These are phyloP conservation scores for Desmodesmus armatus DNA, from an alignment of 139 green algal genomes.

Conservation along the genomic window DNA sequence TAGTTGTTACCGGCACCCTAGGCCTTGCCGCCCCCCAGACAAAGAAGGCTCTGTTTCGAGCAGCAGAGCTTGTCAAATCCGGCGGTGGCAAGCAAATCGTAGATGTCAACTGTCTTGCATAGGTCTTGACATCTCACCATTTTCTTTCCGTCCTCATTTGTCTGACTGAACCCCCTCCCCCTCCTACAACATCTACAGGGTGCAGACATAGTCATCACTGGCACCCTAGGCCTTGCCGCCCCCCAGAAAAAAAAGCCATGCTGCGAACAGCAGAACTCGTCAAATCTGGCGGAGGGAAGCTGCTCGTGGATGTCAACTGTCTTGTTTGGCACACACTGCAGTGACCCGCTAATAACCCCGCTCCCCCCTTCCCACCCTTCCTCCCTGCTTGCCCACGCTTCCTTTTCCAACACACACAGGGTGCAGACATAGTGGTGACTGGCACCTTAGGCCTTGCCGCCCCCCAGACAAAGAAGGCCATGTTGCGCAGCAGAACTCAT, in stretches of 20 bases:
- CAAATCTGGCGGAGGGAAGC: conserved; percentile 24
- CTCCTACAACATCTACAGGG: too few species aligned
- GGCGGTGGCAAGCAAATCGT: conserved; percentile 69
- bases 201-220: conserved; percentile 78
- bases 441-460: conserved; percentile 88
- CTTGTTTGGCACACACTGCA: too few species aligned
- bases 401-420: too few species aligned
- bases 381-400: too few species aligned
- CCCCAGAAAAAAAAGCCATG: conserved; percentile 71
- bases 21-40: conserved; percentile 80
- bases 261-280: conserved; percentile 62
- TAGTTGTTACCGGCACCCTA: conserved; percentile 88
- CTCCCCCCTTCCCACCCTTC: too few species aligned
- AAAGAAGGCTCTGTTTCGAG: conserved; percentile 63
- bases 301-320: conserved; percentile 95
- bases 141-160: too few species aligned
- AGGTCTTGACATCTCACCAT: too few species aligned
- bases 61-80: conserved; percentile 57
- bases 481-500: conserved; percentile 69
- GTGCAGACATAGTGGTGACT: conserved; percentile 76
- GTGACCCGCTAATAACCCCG: too few species aligned
- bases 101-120: conserved; percentile 96
- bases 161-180: too few species aligned
- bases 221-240: conserved; percentile 86
- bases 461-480: conserved; percentile 64